Conservation (phyloP, 2,329 filamentous ascomycete genomes). For the Trichoderma oligosporum region DNA sequence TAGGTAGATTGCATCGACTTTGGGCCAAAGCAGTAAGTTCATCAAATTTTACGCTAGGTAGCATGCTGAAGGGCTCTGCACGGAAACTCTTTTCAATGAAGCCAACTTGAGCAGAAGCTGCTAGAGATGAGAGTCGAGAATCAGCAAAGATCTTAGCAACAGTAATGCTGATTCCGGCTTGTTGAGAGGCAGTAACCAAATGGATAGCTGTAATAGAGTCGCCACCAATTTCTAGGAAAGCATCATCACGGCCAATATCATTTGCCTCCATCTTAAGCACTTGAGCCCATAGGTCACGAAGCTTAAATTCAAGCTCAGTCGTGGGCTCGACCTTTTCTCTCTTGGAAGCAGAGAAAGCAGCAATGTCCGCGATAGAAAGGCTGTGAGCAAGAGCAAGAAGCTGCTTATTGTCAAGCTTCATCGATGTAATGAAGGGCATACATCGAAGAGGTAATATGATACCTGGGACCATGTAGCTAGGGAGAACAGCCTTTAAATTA, state of each 20-base stretch:
- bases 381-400: background rate
- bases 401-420: constrained; percentile 19
- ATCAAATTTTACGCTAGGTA: background rate
- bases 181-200: constrained; percentile 37
- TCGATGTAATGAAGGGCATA: constrained; percentile 22
- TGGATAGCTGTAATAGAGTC: constrained; percentile 45
- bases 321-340: constrained; percentile 18
- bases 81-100: background rate
- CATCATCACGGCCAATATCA: constrained; percentile 25
- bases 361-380: constrained; percentile 14
- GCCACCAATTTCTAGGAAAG: constrained; percentile 30
- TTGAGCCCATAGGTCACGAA: constrained; percentile 29
- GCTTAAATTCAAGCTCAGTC: constrained; percentile 16
- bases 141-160: constrained; percentile 10
- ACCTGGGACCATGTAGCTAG: constrained; percentile 24
- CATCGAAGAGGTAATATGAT: constrained; percentile 20
- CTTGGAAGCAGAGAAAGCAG: background rate
- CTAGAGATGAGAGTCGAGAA: background rate
- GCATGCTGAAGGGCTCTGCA: background rate
- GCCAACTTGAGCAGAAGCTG: background rate
- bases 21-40: background rate
- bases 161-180: constrained; percentile 13
- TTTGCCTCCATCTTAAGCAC: constrained; percentile 30
- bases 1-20: constrained; percentile 1
- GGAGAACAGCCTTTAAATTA: constrained; percentile 8